phyloP scores from a whole-genome alignment of 371 early-diverging fungal genomes.

The Circinella umbellata region DNA sequence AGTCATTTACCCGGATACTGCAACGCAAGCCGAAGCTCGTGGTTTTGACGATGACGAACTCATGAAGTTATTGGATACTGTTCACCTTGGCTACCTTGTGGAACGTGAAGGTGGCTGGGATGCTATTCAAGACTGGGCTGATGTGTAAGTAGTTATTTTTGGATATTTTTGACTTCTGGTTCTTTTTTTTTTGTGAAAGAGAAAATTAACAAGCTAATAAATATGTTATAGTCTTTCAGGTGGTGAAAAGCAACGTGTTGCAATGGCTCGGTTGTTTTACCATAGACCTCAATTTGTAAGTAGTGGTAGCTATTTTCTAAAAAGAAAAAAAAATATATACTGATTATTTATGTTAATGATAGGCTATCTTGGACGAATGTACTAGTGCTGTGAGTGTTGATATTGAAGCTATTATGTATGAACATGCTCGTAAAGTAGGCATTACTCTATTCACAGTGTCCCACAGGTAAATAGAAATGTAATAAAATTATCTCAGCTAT shows the following conservation, averaged over 20 bases:
- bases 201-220: constrained; percentile 6
- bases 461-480: constrained; percentile 60
- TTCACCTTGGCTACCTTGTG: constrained; percentile 74
- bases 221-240: constrained; percentile 59
- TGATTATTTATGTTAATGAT: not conserved
- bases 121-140: constrained; percentile 83
- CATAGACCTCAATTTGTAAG: constrained; percentile 82
- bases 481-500: too few relatives aligned
- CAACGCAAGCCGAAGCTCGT: constrained; percentile 53
- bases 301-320: not conserved
- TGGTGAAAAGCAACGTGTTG: constrained; percentile 84
- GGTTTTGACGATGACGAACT: constrained; percentile 68
- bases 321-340: too few relatives aligned
- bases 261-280: constrained; percentile 85
- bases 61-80: constrained; percentile 68
- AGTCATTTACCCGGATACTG: constrained; percentile 80
- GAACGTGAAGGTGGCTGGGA: constrained; percentile 89
- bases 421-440: constrained; percentile 77
- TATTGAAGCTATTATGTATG: constrained; percentile 85
- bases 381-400: constrained; percentile 88
- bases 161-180: not conserved
- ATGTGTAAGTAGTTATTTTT: constrained; percentile 49
- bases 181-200: not conserved
- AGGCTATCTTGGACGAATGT: constrained; percentile 88
- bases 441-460: constrained; percentile 88